Conservation (phyloP, 2,329 filamentous ascomycete genomes). For the Monosporascus sp. region DNA sequence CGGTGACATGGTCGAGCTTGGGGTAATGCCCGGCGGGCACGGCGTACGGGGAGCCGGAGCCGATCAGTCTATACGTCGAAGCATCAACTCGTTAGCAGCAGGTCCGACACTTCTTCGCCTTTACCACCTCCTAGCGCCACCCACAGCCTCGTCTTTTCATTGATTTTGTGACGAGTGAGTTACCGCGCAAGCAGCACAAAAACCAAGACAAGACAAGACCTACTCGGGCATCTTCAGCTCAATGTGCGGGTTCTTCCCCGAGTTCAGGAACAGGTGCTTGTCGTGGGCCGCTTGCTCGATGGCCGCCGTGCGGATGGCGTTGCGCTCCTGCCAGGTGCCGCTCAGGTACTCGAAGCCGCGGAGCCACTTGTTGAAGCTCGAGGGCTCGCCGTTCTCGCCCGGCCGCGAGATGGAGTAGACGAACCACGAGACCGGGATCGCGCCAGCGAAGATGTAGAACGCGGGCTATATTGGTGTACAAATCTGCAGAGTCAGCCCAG, state of each 20-base stretch:
- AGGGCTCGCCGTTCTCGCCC: conserved; percentile 45
- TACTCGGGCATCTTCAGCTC: conserved; percentile 57
- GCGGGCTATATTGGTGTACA: conserved; percentile 32
- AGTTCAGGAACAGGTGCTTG: conserved; percentile 49
- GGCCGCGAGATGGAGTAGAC: conserved; percentile 47
- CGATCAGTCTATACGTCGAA: conserved; percentile 37
- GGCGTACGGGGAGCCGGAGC: conserved; percentile 47
- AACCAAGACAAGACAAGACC: conserved; percentile 23
- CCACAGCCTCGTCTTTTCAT: too few species aligned
- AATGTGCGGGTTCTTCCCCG: conserved; percentile 39
- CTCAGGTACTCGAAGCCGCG: conserved; percentile 41
- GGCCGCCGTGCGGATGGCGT: conserved; percentile 45
- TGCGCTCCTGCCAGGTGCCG: conserved; percentile 48
- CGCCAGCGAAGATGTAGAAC: conserved; percentile 42
- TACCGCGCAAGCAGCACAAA: not conserved
- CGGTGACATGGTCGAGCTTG: conserved; percentile 52
- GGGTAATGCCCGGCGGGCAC: conserved; percentile 50
- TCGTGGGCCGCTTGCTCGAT: conserved; percentile 54
- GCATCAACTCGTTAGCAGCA: conserved; percentile 5
- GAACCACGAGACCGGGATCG: conserved; percentile 39
- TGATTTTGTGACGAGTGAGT: too few species aligned
- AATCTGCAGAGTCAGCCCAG: conserved; percentile 3
- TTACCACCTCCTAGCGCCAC: too few species aligned
- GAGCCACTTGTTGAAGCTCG: conserved; percentile 42
- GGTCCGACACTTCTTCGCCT: too few species aligned